A percentile compares a stretch with the other conserved stretches of the same genome.
phyloP scores from a whole-genome alignment of 192 early-diverging fungal species.

The Coemansia asiatica region DNA sequence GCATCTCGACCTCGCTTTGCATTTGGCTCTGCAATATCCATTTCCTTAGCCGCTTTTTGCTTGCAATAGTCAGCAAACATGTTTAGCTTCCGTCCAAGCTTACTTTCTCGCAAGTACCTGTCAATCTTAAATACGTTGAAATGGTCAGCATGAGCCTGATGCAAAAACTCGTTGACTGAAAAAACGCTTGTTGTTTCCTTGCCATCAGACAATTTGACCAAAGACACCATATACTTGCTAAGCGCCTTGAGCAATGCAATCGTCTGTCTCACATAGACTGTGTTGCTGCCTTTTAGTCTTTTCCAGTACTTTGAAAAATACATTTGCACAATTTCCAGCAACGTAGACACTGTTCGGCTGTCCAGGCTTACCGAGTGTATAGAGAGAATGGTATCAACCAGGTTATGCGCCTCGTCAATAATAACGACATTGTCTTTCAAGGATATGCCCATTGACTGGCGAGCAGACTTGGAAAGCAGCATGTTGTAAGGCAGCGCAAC shows the following conservation, averaged over 20 bases:
- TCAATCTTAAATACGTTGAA: slow-evolving; percentile 81
- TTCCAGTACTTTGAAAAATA: slow-evolving; percentile 73
- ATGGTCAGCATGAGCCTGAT: slow-evolving; percentile 68
- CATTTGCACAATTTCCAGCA: slow-evolving; percentile 58
- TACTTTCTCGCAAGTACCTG: slow-evolving; percentile 65
- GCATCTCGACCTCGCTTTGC: no score
- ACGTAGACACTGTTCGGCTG: slow-evolving; percentile 52
- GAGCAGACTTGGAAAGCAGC: slow-evolving; percentile 68
- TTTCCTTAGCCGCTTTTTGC: not conserved
- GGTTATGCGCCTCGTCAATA: slow-evolving; percentile 80
- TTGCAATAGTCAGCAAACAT: slow-evolving; percentile 39
- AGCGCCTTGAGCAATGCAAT: slow-evolving; percentile 62
- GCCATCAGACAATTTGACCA: slow-evolving; percentile 18
- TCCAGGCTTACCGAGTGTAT: slow-evolving; percentile 67
- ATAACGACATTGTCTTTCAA: slow-evolving; percentile 77
- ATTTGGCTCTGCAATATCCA: not conserved
- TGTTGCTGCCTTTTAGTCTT: slow-evolving; percentile 69
- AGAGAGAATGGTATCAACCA: slow-evolving; percentile 71
- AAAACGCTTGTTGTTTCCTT: slow-evolving; percentile 32
- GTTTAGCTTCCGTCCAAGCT: slow-evolving; percentile 60
- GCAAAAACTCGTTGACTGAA: slow-evolving; percentile 69
- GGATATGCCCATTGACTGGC: slow-evolving; percentile 73
- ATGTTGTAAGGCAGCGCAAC: slow-evolving; percentile 90
- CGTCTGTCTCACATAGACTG: slow-evolving; percentile 75
- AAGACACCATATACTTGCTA: slow-evolving; percentile 44